These are phyloP conservation scores for Phytophthora lateralis DNA, from an alignment of 352 stramenopile genomes.

Conservation along the genomic window DNA sequence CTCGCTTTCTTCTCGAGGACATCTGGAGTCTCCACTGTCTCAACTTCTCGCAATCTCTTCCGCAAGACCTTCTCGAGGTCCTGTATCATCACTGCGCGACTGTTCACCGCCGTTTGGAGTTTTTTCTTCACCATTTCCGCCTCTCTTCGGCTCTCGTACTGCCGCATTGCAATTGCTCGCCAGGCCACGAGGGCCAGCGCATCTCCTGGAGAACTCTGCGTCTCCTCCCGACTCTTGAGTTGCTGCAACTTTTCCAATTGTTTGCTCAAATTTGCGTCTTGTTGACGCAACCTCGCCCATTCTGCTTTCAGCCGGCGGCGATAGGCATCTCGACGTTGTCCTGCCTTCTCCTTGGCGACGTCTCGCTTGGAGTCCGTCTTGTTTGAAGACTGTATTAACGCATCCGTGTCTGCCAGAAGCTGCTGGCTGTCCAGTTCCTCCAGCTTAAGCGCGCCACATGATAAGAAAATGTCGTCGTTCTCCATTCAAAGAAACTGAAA, in stretches of 20 bases:
- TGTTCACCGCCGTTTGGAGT: slow-evolving; percentile 17
- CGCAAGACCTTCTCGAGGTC: slow-evolving; percentile 21
- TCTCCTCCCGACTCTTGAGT: slow-evolving; percentile 9
- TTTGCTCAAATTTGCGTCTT: slow-evolving; percentile 23
- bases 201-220: slow-evolving; percentile 8
- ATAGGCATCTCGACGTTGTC: slow-evolving; percentile 31
- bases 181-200: slow-evolving; percentile 18
- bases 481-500: slow-evolving; percentile 7
- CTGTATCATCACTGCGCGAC: slow-evolving; percentile 30
- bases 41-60: slow-evolving; percentile 21
- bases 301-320: slow-evolving; percentile 37
- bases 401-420: slow-evolving; percentile 25
- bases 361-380: slow-evolving; percentile 5
- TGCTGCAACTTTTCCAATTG: slow-evolving; percentile 16
- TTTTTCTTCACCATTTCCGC: slow-evolving; percentile 19
- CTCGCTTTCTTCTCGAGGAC: slow-evolving; percentile 23
- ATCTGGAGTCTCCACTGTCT: slow-evolving; percentile 10
- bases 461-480: slow-evolving; percentile 15
- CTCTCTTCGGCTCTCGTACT: slow-evolving; percentile 32
- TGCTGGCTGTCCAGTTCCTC: slow-evolving; percentile 26
- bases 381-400: slow-evolving; percentile 13
- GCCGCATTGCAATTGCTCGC: slow-evolving; percentile 25
- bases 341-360: slow-evolving; percentile 21
- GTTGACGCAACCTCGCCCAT: slow-evolving; percentile 26
- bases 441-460: slow-evolving; percentile 1